Percentiles rank a stretch among this genome's conserved stretches.
These are phyloP conservation scores for Luffa acutangula DNA, from an alignment of 306 rosid genomes.

Conservation along the genomic window DNA sequence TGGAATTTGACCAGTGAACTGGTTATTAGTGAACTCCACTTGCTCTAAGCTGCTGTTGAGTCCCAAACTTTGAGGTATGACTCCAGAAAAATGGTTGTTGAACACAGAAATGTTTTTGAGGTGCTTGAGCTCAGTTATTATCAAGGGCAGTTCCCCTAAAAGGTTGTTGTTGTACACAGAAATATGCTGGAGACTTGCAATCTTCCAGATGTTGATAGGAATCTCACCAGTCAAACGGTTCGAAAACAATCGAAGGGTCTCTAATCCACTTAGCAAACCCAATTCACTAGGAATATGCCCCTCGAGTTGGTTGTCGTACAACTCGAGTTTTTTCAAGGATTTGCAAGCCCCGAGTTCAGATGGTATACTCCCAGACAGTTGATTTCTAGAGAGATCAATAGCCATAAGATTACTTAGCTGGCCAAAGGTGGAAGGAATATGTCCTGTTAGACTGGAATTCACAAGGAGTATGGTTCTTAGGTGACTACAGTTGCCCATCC, in stretches of 20 bases:
- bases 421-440: constrained; percentile 59
- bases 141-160: constrained; percentile 56
- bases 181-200: constrained; percentile 43
- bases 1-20: constrained; percentile 58
- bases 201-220: constrained; percentile 79
- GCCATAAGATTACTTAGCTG: constrained; percentile 23
- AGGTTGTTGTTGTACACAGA: constrained; percentile 55
- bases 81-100: constrained; percentile 60
- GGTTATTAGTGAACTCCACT: constrained; percentile 53
- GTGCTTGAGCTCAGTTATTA: constrained; percentile 55
- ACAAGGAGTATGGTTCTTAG: constrained; percentile 23
- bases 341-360: constrained; percentile 50
- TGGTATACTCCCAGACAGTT: constrained; percentile 59
- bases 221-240: constrained; percentile 60
- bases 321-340: constrained; percentile 34
- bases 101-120: constrained; percentile 51
- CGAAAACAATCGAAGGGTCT: constrained; percentile 37
- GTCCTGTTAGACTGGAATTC: constrained; percentile 35
- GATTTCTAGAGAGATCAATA: constrained; percentile 42
- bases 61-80: constrained; percentile 69
- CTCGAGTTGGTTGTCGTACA: constrained; percentile 53
- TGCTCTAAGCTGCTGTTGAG: constrained; percentile 44
- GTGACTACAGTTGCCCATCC: constrained; percentile 53
- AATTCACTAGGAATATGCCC: constrained; percentile 64
- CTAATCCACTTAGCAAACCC: constrained; percentile 40